phyloP scores from a whole-genome alignment of 2,329 filamentous ascomycete genomes.

The Penicillium sp. region DNA sequence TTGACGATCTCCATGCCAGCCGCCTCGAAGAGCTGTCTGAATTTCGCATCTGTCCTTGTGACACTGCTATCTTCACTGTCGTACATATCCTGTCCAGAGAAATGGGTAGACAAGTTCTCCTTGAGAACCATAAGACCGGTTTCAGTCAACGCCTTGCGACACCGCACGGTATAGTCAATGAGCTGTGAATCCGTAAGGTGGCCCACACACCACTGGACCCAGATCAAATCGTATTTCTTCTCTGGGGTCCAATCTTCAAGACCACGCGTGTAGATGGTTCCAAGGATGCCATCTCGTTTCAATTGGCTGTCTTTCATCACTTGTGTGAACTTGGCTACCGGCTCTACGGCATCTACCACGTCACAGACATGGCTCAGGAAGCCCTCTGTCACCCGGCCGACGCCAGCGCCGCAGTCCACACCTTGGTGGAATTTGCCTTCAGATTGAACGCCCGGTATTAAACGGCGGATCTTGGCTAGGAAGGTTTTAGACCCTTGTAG shows the following conservation, averaged over 20 bases:
- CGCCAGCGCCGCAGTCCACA: slow-evolving; percentile 66
- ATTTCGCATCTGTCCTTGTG: slow-evolving; percentile 73
- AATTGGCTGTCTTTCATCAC: slow-evolving; percentile 49
- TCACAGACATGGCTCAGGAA: slow-evolving; percentile 70
- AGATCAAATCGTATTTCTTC: slow-evolving; percentile 73
- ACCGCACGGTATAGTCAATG: slow-evolving; percentile 63
- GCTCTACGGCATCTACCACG: slow-evolving; percentile 80
- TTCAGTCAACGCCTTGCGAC: slow-evolving; percentile 51
- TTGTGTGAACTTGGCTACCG: slow-evolving; percentile 75
- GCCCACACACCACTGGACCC: slow-evolving; percentile 88
- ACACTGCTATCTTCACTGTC: slow-evolving; percentile 76
- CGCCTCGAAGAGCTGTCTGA: slow-evolving; percentile 65
- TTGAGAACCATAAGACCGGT: slow-evolving; percentile 65
- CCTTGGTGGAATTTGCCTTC: slow-evolving; percentile 34
- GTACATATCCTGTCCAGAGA: slow-evolving; percentile 63
- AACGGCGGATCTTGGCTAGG: slow-evolving; percentile 61
- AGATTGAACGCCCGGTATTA: slow-evolving; percentile 20
- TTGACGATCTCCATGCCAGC: slow-evolving; percentile 68
- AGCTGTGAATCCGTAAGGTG: slow-evolving; percentile 76
- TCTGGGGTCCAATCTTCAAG: slow-evolving; percentile 67
- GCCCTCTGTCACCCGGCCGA: slow-evolving; percentile 78
- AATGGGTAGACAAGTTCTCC: slow-evolving; percentile 69
- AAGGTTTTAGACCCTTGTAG: slow-evolving; percentile 70
- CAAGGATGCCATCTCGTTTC: slow-evolving; percentile 51
- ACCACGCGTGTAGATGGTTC: slow-evolving; percentile 68